Evolutionary conservation across 176 grass and related monocot species (phyloP).

Genomic region (Musa itinerans): DNA sequence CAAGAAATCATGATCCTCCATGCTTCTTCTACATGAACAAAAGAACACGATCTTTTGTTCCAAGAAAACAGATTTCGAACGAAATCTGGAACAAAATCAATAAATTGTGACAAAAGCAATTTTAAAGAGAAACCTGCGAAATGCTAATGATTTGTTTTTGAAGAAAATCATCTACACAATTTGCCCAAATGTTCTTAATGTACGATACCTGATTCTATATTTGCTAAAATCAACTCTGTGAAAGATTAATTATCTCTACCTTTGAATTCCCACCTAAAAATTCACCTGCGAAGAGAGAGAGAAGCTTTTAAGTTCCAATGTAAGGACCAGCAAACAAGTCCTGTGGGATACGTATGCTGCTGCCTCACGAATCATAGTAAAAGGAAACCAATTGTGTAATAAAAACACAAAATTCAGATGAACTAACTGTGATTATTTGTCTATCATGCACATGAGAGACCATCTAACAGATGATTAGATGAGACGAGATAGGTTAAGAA

Average conservation of each 20-base stretch:
- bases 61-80: too few relatives aligned
- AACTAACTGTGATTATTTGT: not conserved
- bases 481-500: not conserved
- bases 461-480: not conserved
- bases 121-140: not conserved
- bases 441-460: not conserved
- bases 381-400: not conserved
- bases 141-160: not conserved
- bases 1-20: too few relatives aligned
- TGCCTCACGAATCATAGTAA: too few relatives aligned
- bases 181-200: not conserved
- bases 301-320: too few relatives aligned
- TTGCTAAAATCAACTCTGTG: not conserved
- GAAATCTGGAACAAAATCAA: not conserved
- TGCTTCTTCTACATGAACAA: too few relatives aligned
- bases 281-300: not conserved
- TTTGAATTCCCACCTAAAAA: not conserved
- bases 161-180: not conserved
- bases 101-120: not conserved
- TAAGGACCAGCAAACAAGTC: not conserved
- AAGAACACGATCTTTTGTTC: too few relatives aligned
- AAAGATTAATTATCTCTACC: not conserved
- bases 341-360: not conserved
- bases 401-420: not conserved
- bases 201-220: not conserved